Evolutionary conservation across 208 protist genomes (phyloP).

Genomic region (Naegleria fowleri): DNA sequence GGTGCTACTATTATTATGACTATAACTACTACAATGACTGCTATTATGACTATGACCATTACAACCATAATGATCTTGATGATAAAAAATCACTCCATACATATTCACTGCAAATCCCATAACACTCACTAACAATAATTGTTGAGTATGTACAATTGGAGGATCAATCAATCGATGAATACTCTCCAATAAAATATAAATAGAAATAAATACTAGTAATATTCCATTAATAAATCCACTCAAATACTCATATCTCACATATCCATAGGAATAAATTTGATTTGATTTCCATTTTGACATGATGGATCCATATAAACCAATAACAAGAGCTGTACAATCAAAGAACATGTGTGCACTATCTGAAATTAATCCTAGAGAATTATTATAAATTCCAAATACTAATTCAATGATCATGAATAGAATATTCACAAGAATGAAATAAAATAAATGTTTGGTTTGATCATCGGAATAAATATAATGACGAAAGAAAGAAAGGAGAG

Average conservation of each 20-base stretch:
- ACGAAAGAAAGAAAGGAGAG: neutral
- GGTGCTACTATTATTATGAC: too few relatives aligned
- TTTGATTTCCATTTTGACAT: slow-evolving; percentile 72
- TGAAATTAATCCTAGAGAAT: slow-evolving; percentile 81
- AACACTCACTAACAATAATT: slow-evolving; percentile 66
- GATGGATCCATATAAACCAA: slow-evolving; percentile 79
- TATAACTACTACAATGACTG: too few relatives aligned
- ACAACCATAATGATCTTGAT: slow-evolving; percentile 55
- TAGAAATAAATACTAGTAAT: slow-evolving; percentile 14
- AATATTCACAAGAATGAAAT: slow-evolving; percentile 66
- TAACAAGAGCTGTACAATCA: slow-evolving; percentile 83
- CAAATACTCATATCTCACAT: slow-evolving; percentile 66
- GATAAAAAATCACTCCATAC: slow-evolving; percentile 69
- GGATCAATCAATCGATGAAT: slow-evolving; percentile 66
- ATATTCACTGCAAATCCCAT: slow-evolving; percentile 72
- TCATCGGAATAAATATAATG: neutral
- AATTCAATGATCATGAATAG: slow-evolving; percentile 71
- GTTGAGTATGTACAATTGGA: slow-evolving; percentile 61
- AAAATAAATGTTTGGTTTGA: slow-evolving; percentile 16
- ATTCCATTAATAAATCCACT: slow-evolving; percentile 71
- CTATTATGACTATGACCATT: too few relatives aligned
- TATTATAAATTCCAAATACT: slow-evolving; percentile 60
- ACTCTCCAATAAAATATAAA: slow-evolving; percentile 61
- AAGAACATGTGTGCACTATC: slow-evolving; percentile 96
- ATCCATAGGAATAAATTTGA: slow-evolving; percentile 64